Base-by-base conservation (phyloP, 78 protist species). In the Polysphondylium violaceum region DNA sequence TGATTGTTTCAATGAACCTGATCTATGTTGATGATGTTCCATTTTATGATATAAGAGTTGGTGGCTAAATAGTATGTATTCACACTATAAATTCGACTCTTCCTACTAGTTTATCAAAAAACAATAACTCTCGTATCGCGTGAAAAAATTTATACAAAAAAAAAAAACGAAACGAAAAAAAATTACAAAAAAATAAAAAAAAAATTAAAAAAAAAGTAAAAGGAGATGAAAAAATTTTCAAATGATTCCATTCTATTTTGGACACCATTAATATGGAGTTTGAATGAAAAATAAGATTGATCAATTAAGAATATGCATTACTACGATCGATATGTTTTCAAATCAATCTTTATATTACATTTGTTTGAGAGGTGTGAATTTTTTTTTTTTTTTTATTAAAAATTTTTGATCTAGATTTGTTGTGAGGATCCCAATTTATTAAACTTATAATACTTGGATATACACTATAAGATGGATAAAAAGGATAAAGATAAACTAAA, bases 1-100 rank as follows among this genome's bases (percentile, higher is more conserved):
- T 74, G 60, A 74, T 63, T 87, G 93, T 56, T 87, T 75, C 33
- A 87, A 74, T 33, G 72, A 44, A 40, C 93, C 93, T 65, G 93
- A 33, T 55, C 85, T 67, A 47, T 87, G 93, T 67, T 68, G 44
- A n/a, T 79, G 88, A n/a, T 79, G 88, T 67, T 79, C 88, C 85
- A 60, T 60, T 60, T 47, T 47, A 47, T 47, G 11, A 47, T 47
- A 47, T 47, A 11, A n/a, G n/a, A n/a, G n/a, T n/a, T n/a, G n/a
- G n/a, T n/a, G n/a, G n/a, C n/a, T 47, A 47, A 14, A 47, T 47
- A 47, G 7, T 14, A 11, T 47, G 53, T 47, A 14, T 47, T 47
- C 7, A 47, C 23, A 47, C 53, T 47, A 14, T 47, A 47, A 47
- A 47, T n/a, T n/a, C n/a, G n/a, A n/a, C n/a, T n/a, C n/a, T n/a